Evolutionary conservation across 2,329 filamentous ascomycete species (phyloP), one percentile per base, ranked within the genome.

Genomic region (Zymoseptoria ardabiliae): DNA sequence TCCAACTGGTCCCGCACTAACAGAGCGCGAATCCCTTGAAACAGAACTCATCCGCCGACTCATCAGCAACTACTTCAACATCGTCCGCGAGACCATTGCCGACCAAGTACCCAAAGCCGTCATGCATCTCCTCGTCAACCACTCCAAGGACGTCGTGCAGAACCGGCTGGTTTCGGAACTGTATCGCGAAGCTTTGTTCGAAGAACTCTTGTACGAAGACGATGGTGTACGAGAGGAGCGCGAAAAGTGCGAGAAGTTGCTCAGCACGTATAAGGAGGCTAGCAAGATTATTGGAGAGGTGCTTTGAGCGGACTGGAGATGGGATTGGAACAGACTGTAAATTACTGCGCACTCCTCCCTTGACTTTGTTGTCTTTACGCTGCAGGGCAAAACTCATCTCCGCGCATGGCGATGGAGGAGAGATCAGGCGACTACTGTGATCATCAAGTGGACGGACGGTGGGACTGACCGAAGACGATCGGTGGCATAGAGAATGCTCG

Each of bases 11-110:
- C 91, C 91, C 35, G 91, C 90, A 58, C 84, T 99, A 69, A 97
- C 92, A 0, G 94, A 99, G 67, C 90, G 94, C 56, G 94, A 99
- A 78, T 89, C 91, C 51, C 89, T 99, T 79, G 94, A 99, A 78
- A 97, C 94, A 9, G 94, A 99, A 76, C 85, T 99, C 49, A 99
- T 99, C 73, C 89, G 93, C 53, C 90, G 92, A 53, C 84, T 99
- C 58, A 99, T 99, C 74, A 96, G 90, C 30, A 97, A 92, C 1
- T 99, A 99, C 80, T 99, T 99, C 81, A 96, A 96, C 75, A 99
- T 99, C 70, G 94, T 99, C 53, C 90, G 94, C 63, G 94, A 99
- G 77, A 93, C 91, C n/a, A 96, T 97, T 69, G 93, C 93, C 51
- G 94, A 99, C 73, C 93, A 97, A 77, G 94, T 99, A 10, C 94